phyloP scores from a whole-genome alignment of 208 protist species.

The Crithidia brevicula region DNA sequence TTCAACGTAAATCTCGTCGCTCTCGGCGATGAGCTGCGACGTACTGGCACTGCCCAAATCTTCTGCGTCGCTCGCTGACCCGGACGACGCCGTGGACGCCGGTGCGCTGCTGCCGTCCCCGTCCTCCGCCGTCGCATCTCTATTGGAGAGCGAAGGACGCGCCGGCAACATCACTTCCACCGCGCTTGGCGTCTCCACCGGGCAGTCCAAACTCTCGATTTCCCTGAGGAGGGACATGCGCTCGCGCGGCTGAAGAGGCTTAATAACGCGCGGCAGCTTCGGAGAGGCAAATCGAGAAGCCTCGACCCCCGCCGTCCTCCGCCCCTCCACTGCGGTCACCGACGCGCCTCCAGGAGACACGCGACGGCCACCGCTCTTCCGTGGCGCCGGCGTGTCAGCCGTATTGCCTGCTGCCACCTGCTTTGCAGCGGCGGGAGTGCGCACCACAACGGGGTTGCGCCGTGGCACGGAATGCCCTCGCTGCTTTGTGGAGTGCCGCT shows the following conservation, averaged over 20 bases:
- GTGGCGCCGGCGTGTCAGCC: not conserved
- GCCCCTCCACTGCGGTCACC: not conserved
- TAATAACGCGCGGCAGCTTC: constrained; percentile 25
- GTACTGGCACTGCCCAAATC: not conserved
- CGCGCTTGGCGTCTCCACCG: constrained; percentile 25
- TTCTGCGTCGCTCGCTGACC: not conserved
- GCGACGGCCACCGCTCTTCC: not conserved
- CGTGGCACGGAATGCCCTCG: not conserved
- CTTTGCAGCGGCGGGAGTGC: not conserved
- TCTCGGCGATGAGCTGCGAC: constrained; percentile 11
- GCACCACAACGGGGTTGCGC: not conserved
- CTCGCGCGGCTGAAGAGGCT: constrained; percentile 23
- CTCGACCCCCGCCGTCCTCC: not conserved
- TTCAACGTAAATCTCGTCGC: constrained; percentile 13
- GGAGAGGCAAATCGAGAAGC: constrained; percentile 16
- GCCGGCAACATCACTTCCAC: constrained; percentile 42
- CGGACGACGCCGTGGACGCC: not conserved
- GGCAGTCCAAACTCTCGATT: constrained; percentile 45
- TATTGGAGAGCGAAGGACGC: not conserved
- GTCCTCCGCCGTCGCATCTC: not conserved
- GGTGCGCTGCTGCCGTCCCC: not conserved
- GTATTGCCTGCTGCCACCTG: not conserved
- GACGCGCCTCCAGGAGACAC: too few relatives aligned
- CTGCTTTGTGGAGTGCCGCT: not conserved
- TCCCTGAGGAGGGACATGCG: constrained; percentile 44